These are phyloP conservation scores for Citropsis articulata DNA, from an alignment of 345 rosid genomes.

Conservation along the genomic window DNA sequence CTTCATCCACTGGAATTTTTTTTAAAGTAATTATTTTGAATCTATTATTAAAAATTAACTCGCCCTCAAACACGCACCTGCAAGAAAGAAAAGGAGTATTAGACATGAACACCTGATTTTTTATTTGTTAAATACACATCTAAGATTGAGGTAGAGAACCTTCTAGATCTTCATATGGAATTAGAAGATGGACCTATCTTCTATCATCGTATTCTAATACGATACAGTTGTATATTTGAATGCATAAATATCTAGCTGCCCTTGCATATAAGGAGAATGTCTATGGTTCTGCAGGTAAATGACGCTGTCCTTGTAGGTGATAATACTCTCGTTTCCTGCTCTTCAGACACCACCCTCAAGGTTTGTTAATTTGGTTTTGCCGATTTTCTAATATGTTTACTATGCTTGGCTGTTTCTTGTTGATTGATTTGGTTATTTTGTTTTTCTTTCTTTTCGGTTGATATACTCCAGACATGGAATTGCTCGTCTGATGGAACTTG, in stretches of 20 bases:
- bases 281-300: slow-evolving; percentile 67
- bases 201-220: not conserved
- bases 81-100: not conserved
- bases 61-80: not conserved
- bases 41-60: not conserved
- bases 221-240: not conserved
- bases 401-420: slow-evolving; percentile 13
- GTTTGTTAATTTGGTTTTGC: slow-evolving; percentile 33
- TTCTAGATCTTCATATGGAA: not conserved
- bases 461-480: slow-evolving; percentile 69
- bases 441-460: slow-evolving; percentile 8
- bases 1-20: not conserved
- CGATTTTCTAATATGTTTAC: not conserved
- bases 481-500: slow-evolving; percentile 85
- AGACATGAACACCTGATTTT: not conserved
- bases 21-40: not conserved
- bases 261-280: not conserved
- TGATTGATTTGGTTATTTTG: slow-evolving; percentile 15
- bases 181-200: not conserved
- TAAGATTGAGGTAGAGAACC: slow-evolving; percentile 9
- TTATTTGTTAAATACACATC: not conserved
- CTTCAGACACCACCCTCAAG: slow-evolving; percentile 95
- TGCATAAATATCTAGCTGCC: not conserved
- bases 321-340: slow-evolving; percentile 87
- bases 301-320: slow-evolving; percentile 80